Conservation (phyloP, 2,329 filamentous ascomycete species). For the Sordariomycetes sp. region DNA sequence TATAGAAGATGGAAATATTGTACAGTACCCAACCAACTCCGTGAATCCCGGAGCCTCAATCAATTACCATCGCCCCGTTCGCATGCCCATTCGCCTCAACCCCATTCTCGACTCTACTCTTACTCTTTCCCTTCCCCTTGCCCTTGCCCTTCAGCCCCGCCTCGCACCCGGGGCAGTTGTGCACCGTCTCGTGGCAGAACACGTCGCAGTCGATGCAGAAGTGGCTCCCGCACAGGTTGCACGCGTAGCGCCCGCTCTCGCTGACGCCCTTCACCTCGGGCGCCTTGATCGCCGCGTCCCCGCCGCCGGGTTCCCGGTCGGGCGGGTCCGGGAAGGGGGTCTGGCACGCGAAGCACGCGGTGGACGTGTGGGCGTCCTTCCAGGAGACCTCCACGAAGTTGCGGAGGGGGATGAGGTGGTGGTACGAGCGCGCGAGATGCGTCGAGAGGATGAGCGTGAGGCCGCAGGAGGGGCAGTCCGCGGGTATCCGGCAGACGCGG, state of each 20-base stretch:
- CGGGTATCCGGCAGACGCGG: slow-evolving; percentile 82
- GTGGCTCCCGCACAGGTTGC: slow-evolving; percentile 74
- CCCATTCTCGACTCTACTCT: slow-evolving; percentile 14
- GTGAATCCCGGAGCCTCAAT: slow-evolving; percentile 10
- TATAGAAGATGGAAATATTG: not conserved
- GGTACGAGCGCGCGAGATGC: slow-evolving; percentile 84
- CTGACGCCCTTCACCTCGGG: slow-evolving; percentile 53
- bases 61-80: slow-evolving; percentile 34
- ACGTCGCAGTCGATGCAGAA: slow-evolving; percentile 98
- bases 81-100: slow-evolving; percentile 14
- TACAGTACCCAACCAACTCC: not conserved
- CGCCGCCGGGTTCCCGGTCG: not conserved
- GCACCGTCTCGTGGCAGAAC: slow-evolving; percentile 85
- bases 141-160: slow-evolving; percentile 14
- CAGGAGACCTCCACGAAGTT: slow-evolving; percentile 91
- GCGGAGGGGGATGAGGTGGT: slow-evolving; percentile 79
- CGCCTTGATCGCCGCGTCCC: slow-evolving; percentile 1
- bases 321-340: slow-evolving; percentile 52
- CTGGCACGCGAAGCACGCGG: slow-evolving; percentile 70
- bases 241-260: slow-evolving; percentile 82
- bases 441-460: slow-evolving; percentile 91
- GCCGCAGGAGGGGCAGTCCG: slow-evolving; percentile 83
- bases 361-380: slow-evolving; percentile 52
- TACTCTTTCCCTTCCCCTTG: slow-evolving; percentile 12
- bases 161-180: slow-evolving; percentile 91